These are phyloP conservation scores for Starmerella apis DNA, from an alignment of 805 yeast species.

Conservation along the genomic window DNA sequence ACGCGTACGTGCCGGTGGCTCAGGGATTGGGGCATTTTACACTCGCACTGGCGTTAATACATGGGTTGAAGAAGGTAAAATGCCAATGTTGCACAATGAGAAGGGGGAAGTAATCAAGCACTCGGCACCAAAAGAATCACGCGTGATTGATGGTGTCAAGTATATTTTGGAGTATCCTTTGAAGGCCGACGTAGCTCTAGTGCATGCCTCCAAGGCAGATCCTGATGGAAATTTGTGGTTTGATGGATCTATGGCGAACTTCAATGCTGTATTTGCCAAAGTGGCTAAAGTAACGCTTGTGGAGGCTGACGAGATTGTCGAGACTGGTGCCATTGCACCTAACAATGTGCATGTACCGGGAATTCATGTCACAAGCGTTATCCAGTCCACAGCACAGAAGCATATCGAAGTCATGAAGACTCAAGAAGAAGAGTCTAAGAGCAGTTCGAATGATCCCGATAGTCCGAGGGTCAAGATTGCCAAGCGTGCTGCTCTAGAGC, in stretches of 20 bases:
- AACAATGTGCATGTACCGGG: conserved; percentile 42
- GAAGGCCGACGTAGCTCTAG: conserved; percentile 40
- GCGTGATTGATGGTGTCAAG: conserved; percentile 38
- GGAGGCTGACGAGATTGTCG: conserved; percentile 43
- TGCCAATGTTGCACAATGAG: conserved; percentile 36
- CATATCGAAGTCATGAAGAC: conserved; percentile 33
- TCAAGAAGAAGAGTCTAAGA: background rate
- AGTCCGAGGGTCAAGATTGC: conserved; percentile 33
- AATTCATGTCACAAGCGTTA: conserved; percentile 36
- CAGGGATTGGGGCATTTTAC: conserved; percentile 43
- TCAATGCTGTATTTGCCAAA: conserved; percentile 39
- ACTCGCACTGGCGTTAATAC: conserved; percentile 44
- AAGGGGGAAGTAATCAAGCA: conserved; percentile 34
- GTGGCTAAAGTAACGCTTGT: conserved; percentile 40
- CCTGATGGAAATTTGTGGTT: conserved; percentile 42
- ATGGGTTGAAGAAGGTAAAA: conserved; percentile 42
- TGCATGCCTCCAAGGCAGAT: conserved; percentile 42
- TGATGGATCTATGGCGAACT: conserved; percentile 39
- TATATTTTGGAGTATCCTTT: conserved; percentile 39
- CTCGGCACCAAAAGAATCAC: conserved; percentile 36
- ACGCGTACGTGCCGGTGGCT: conserved; percentile 39
- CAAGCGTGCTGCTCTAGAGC: conserved; percentile 40
- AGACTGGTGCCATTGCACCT: conserved; percentile 38
- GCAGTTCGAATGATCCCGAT: background rate
- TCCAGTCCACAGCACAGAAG: conserved; percentile 38